Evolutionary conservation across 2,329 filamentous ascomycete genomes (phyloP).

Genomic region (Camillea tinctor): DNA sequence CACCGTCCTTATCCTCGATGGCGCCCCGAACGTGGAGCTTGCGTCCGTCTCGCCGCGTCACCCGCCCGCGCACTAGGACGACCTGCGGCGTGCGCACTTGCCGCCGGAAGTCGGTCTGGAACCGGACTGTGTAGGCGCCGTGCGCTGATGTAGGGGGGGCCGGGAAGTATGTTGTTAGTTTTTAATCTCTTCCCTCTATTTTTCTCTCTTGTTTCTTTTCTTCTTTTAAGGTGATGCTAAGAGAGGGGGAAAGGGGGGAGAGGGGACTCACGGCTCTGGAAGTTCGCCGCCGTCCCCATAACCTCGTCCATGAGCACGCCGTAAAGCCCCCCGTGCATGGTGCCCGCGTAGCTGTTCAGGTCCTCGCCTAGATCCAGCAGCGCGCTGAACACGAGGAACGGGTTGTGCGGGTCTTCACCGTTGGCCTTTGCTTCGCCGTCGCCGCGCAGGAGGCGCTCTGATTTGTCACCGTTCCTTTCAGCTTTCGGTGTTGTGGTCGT

Average conservation of each 20-base stretch:
- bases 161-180: not conserved
- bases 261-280: slow-evolving; percentile 22
- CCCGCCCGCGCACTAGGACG: slow-evolving; percentile 25
- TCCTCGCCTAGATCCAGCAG: slow-evolving; percentile 26
- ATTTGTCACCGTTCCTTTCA: too few relatives aligned
- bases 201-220: too few relatives aligned
- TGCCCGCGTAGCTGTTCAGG: slow-evolving; percentile 25
- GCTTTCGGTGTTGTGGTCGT: too few relatives aligned
- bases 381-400: slow-evolving; percentile 27
- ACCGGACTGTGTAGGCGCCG: slow-evolving; percentile 26
- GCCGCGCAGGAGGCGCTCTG: too few relatives aligned
- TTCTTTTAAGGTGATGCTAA: not conserved
- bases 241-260: not conserved
- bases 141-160: slow-evolving; percentile 13
- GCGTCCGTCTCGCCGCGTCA: slow-evolving; percentile 26
- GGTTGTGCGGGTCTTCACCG: slow-evolving; percentile 25
- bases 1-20: slow-evolving; percentile 30
- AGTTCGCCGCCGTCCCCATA: slow-evolving; percentile 31
- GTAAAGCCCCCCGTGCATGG: slow-evolving; percentile 30
- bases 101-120: slow-evolving; percentile 27
- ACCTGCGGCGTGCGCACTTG: slow-evolving; percentile 26
- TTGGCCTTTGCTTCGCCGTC: slow-evolving; percentile 7
- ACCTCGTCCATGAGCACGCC: slow-evolving; percentile 31
- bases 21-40: slow-evolving; percentile 24
- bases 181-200: too few relatives aligned